These are phyloP conservation scores for Lactarius trivialis DNA, from an alignment of 768 basidiomycete species.

Conservation along the genomic window DNA sequence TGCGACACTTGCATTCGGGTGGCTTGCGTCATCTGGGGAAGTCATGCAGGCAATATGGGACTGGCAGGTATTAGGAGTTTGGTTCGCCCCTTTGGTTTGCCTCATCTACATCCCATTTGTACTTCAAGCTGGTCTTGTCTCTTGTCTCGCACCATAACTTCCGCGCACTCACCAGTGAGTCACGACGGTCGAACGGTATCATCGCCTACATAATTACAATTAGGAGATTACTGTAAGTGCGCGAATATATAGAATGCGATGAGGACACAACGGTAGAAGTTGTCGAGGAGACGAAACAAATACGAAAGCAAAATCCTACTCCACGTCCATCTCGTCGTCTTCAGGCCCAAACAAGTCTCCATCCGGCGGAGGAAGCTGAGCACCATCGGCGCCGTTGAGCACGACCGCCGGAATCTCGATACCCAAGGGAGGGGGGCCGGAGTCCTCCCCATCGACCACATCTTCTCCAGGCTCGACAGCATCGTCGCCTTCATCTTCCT, in stretches of 20 bases:
- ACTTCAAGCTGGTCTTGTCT: constrained; percentile 59
- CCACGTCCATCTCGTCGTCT: constrained; percentile 28
- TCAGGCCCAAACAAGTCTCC: constrained; percentile 21
- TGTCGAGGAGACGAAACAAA: neutral
- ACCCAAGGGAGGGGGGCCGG: constrained; percentile 10
- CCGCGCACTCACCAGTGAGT: neutral
- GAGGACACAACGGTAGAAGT: neutral
- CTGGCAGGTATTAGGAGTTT: constrained; percentile 74
- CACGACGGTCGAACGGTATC: neutral
- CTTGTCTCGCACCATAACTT: constrained; percentile 28
- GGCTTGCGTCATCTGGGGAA: constrained; percentile 47
- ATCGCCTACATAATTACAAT: neutral
- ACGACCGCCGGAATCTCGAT: constrained; percentile 14
- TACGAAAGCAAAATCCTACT: constrained; percentile 12
- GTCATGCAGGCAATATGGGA: constrained; percentile 54
- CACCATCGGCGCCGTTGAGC: constrained; percentile 15
- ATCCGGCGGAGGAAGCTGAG: constrained; percentile 12
- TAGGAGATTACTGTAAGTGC: neutral
- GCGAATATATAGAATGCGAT: neutral
- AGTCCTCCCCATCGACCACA: constrained; percentile 30
- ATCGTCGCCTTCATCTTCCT: constrained; percentile 31
- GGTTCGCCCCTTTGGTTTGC: constrained; percentile 80
- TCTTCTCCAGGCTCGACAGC: constrained; percentile 28
- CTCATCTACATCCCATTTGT: constrained; percentile 71
- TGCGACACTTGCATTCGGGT: constrained; percentile 46